Base-by-base conservation (phyloP, 352 stramenopile species). In the Globisporangium middletonii region DNA sequence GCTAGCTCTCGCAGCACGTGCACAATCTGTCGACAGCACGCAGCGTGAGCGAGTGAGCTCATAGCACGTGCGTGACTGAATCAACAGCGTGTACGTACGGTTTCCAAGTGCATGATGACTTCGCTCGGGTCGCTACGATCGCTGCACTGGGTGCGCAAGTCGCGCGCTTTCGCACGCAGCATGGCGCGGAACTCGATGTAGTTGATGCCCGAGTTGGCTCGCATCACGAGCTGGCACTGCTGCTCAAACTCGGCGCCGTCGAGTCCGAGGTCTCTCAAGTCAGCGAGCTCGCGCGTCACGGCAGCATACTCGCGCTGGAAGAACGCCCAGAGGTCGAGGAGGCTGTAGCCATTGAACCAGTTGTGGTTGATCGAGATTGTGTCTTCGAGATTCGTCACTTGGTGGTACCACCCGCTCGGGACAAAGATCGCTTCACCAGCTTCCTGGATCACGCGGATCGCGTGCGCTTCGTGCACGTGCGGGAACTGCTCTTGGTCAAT, bases 341-440 rank as follows among this genome's bases (percentile, higher is more conserved):
- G 50, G 43, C 83, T 92, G 65, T 83, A 94, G 43, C 78, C 84
- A 53, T 96, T 98, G 61, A 98, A 96, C 96, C 96, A 99, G 71
- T 99, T 99, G 68, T 98, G 94, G 79, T 99, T 99, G 67, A 99
- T 96, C 1, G 92, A 98, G 48, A 99, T 84, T 18, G 93, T 98
- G 65, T 95, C 78, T 37, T 91, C 73, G 13, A 97, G 44, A 66
- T 99, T 99, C 27, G 77, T 73, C 8, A 99, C 96, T 60, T 97
- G 75, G 61, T 99, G 97, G 59, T 97, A 97, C 94, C 95, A 99
- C 11, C 85, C 91, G 27, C 83, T 96, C 1, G 96, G 96, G n/a
- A 99, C 95, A 72, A 99, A 99, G 49, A 99, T 96, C 1, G 83
- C 86, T 33, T 93, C 81, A 2, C 77, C 78, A 1, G 67, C 64